Conservation (phyloP, 306 rosid species). For the Dryas octopetala region DNA sequence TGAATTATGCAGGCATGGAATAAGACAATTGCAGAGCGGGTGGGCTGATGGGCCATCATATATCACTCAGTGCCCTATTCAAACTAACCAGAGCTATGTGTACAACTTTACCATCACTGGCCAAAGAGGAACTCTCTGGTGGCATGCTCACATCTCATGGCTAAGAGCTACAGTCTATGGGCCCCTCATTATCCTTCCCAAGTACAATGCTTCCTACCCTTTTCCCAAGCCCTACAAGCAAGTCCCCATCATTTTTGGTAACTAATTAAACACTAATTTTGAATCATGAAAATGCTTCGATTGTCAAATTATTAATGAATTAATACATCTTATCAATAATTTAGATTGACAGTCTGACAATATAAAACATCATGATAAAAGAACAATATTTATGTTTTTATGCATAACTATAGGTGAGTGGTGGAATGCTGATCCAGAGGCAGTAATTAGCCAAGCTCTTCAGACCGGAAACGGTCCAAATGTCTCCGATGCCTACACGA, state of each 20-base stretch:
- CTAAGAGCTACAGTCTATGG: slow-evolving; percentile 67
- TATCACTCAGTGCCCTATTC: slow-evolving; percentile 75
- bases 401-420: slow-evolving; percentile 50
- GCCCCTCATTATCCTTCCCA: slow-evolving; percentile 60
- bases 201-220: slow-evolving; percentile 50
- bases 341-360: not conserved
- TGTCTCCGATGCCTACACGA: slow-evolving; percentile 71
- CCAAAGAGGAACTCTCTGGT: slow-evolving; percentile 67
- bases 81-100: slow-evolving; percentile 51
- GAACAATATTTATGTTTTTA: too few relatives aligned
- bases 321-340: not conserved
- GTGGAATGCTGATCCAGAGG: slow-evolving; percentile 72
- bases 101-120: slow-evolving; percentile 70
- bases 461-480: slow-evolving; percentile 67
- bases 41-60: slow-evolving; percentile 77
- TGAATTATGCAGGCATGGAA: slow-evolving; percentile 58
- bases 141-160: slow-evolving; percentile 77
- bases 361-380: not conserved
- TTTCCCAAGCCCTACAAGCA: slow-evolving; percentile 55
- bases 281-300: not conserved
- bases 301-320: not conserved
- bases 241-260: slow-evolving; percentile 65
- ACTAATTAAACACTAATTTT: not conserved
- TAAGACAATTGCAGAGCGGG: slow-evolving; percentile 58
- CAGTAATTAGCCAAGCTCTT: slow-evolving; percentile 63